Base-by-base conservation (phyloP, 2,329 filamentous ascomycete genomes). In the Fusarium pininemorale region DNA sequence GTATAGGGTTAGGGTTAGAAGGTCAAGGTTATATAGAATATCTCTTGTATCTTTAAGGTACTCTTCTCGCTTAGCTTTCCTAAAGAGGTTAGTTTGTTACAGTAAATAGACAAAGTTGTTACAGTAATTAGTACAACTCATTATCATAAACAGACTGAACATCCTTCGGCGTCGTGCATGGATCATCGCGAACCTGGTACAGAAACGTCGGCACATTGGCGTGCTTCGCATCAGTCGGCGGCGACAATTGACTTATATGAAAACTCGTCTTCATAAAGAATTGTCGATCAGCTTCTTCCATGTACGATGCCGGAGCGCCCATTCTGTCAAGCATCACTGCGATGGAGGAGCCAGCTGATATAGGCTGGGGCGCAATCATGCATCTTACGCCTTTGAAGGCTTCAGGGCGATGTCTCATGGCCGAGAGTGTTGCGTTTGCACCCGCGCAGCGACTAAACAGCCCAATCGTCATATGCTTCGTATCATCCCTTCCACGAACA, bases 181-280 rank as follows among this genome's bases (percentile, higher is more conserved):
- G 41, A 22, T 74, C 71, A 22, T 72, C 55, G 6, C 37, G 58
- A 1, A 74, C 71, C 45, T 74, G 71, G 3, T 74, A 74, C 20
- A 74, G 9, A 32, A 74, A 74, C 13, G 67, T 72, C 7, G 71
- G 71, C 2, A 74, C 45, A 6, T 53, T 42, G 35, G 41, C 59
- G 24, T 74, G 58, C n/a, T 74, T 74, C 6, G 71, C 67, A 24
- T 73, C 67, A 8, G 22, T 30, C 1, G 32, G 50, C 3, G 71
- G 71, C 8, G 51, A 32, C 2, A 64, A n/a, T 7, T 72, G 50
- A 11, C 66, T 58, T 10, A 64, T 55, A 16, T 64, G 67, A 20
- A 73, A 74, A 16, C 71, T 73, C 1, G 71, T 74, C 55, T 74
- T 73, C 30, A 74, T 53, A 3, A 74, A 72, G 45, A 74, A 54